These are phyloP conservation scores for Exobasidium cylindrosporum DNA, from an alignment of 1,284 basidiomycete species.

Conservation along the genomic window DNA sequence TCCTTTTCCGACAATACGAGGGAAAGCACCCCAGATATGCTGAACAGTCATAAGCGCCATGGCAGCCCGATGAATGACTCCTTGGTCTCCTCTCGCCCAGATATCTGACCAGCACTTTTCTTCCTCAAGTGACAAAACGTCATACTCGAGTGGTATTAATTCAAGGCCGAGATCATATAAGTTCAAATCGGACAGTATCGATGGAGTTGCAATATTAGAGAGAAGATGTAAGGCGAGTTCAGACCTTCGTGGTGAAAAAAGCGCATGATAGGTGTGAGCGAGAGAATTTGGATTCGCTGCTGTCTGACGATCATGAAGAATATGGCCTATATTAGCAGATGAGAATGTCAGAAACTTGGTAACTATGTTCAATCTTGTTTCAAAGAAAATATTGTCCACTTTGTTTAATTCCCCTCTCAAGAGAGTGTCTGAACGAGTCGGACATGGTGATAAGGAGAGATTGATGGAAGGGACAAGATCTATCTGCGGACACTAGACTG, in stretches of 20 bases:
- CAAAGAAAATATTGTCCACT: not conserved
- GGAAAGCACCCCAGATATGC: slow-evolving; percentile 81
- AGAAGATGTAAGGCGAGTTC: slow-evolving; percentile 63
- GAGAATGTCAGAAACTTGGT: not conserved
- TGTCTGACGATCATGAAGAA: slow-evolving; percentile 58
- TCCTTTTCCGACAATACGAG: slow-evolving; percentile 89
- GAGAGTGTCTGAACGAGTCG: not conserved
- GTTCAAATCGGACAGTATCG: slow-evolving; percentile 67
- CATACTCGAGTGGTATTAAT: slow-evolving; percentile 86
- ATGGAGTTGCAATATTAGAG: slow-evolving; percentile 26
- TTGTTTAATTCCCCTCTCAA: slow-evolving; percentile 5
- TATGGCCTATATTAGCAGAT: slow-evolving; percentile 67
- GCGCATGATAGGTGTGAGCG: slow-evolving; percentile 79
- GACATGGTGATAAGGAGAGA: not conserved
- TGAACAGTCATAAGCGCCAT: slow-evolving; percentile 83
- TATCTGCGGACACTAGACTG: slow-evolving; percentile 46
- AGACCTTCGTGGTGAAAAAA: slow-evolving; percentile 83
- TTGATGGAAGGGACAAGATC: slow-evolving; percentile 15
- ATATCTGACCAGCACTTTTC: slow-evolving; percentile 32
- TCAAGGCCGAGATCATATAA: slow-evolving; percentile 82
- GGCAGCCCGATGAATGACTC: slow-evolving; percentile 80
- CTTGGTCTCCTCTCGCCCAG: slow-evolving; percentile 84
- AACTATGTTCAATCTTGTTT: not conserved
- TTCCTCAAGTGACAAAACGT: slow-evolving; percentile 58
- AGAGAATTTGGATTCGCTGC: slow-evolving; percentile 46